Percentiles rank a stretch among this genome's conserved stretches.
These are phyloP conservation scores for Patellaria atrata DNA, from an alignment of 495 filamentous ascomycete genomes.

Conservation along the genomic window DNA sequence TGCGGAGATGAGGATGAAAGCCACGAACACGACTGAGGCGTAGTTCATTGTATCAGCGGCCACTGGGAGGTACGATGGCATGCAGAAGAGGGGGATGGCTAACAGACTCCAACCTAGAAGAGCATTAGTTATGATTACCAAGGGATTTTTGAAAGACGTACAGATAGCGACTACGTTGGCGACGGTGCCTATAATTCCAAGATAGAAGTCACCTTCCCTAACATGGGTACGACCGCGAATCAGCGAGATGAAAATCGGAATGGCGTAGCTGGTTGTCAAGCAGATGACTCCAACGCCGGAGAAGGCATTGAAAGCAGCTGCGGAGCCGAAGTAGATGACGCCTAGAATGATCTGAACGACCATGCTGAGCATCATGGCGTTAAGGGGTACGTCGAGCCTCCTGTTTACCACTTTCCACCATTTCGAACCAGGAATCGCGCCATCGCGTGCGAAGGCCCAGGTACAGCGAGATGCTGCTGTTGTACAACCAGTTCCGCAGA, in stretches of 20 bases:
- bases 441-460: slow-evolving; percentile 47
- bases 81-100: slow-evolving; percentile 44
- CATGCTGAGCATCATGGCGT: slow-evolving; percentile 41
- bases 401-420: slow-evolving; percentile 46
- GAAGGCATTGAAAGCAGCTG: slow-evolving; percentile 52
- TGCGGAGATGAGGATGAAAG: slow-evolving; percentile 39
- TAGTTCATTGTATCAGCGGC: slow-evolving; percentile 37
- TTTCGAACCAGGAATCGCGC: slow-evolving; percentile 52
- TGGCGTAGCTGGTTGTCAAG: slow-evolving; percentile 43
- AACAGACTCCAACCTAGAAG: slow-evolving; percentile 43
- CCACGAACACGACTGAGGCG: slow-evolving; percentile 49
- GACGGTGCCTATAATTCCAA: slow-evolving; percentile 39
- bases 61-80: slow-evolving; percentile 30
- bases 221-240: slow-evolving; percentile 35
- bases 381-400: slow-evolving; percentile 41
- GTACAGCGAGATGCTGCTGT: slow-evolving; percentile 45
- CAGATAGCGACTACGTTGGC: slow-evolving; percentile 41
- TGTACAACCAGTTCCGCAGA: slow-evolving; percentile 43
- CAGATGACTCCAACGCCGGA: slow-evolving; percentile 54
- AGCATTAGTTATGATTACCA: not conserved
- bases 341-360: slow-evolving; percentile 40
- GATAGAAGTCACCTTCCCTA: slow-evolving; percentile 35
- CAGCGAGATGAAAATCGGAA: slow-evolving; percentile 45
- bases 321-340: slow-evolving; percentile 49
- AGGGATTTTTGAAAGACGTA: slow-evolving; percentile 23